Conservation (phyloP, 345 rosid species). For the Anastatica hierochuntica region DNA sequence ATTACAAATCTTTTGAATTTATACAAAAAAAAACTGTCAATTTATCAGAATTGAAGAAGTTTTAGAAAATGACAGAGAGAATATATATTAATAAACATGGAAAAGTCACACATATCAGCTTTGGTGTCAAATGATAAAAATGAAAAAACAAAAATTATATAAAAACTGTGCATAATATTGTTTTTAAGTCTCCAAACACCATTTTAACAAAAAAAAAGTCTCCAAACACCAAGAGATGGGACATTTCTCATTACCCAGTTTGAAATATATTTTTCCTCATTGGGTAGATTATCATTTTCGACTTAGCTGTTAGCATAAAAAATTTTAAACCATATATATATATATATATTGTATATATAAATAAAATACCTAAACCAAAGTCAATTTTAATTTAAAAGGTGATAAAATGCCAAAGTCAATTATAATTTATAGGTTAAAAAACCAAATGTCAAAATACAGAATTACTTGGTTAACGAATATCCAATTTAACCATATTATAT, state of each 20-base stretch:
- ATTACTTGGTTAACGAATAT: slow-evolving; percentile 8
- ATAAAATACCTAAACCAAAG: slow-evolving; percentile 7
- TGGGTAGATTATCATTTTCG: background rate
- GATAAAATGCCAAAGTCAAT: slow-evolving; percentile 13
- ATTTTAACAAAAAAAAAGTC: too few species aligned
- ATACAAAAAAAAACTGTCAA: background rate
- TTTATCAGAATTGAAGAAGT: background rate
- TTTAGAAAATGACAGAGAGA: slow-evolving; percentile 15
- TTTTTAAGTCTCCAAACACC: background rate
- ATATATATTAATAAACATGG: background rate
- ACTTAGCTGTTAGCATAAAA: background rate
- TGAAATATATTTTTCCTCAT: background rate
- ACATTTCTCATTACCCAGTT: background rate
- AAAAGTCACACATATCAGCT: slow-evolving; percentile 5
- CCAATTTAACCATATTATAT: slow-evolving; percentile 6
- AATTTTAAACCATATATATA: background rate
- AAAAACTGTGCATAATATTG: background rate
- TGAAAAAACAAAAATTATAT: background rate
- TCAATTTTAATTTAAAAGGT: slow-evolving; percentile 11
- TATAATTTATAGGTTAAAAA: background rate
- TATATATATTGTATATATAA: too few species aligned
- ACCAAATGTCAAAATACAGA: slow-evolving; percentile 7
- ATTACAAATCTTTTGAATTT: background rate
- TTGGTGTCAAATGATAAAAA: slow-evolving; percentile 9
- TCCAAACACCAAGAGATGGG: background rate